phyloP scores from a whole-genome alignment of 1,284 basidiomycete genomes.

The Tilletiopsis washingtonensis region DNA sequence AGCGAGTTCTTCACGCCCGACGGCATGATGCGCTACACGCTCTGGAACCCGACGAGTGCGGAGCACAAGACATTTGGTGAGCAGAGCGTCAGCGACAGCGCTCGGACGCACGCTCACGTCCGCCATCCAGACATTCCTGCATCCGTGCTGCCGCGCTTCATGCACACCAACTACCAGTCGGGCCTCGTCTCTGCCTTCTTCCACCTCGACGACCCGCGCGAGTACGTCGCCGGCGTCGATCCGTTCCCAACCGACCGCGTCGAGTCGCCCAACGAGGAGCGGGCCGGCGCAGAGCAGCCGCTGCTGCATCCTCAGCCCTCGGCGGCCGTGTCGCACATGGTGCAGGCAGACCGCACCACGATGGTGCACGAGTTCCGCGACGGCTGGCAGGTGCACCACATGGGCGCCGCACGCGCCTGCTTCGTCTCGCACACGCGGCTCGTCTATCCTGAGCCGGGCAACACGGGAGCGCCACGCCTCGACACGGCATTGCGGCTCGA shows the following conservation, averaged over 20 bases:
- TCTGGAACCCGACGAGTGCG: conserved; percentile 26
- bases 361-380: conserved; percentile 21
- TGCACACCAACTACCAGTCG: conserved; percentile 29
- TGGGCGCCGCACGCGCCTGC: conserved; percentile 18
- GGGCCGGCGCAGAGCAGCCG: conserved; percentile 14
- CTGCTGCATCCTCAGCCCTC: conserved; percentile 21
- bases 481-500: conserved; percentile 22
- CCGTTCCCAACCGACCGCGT: conserved; percentile 8
- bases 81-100: not conserved
- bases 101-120: not conserved
- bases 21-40: conserved; percentile 20
- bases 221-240: conserved; percentile 20
- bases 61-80: conserved; percentile 28
- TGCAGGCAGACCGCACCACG: conserved; percentile 16
- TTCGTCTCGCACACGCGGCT: conserved; percentile 16
- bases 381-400: conserved; percentile 32
- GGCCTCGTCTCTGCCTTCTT: conserved; percentile 16
- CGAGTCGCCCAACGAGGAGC: not conserved
- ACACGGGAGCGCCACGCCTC: conserved; percentile 9
- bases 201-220: conserved; percentile 22
- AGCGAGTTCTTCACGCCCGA: conserved; percentile 24
- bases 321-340: conserved; percentile 20
- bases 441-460: conserved; percentile 1
- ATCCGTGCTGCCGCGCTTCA: conserved; percentile 23
- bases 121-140: conserved; percentile 12